Conservation (phyloP, 352 stramenopile species). For the Thraustochytrium striatum region DNA sequence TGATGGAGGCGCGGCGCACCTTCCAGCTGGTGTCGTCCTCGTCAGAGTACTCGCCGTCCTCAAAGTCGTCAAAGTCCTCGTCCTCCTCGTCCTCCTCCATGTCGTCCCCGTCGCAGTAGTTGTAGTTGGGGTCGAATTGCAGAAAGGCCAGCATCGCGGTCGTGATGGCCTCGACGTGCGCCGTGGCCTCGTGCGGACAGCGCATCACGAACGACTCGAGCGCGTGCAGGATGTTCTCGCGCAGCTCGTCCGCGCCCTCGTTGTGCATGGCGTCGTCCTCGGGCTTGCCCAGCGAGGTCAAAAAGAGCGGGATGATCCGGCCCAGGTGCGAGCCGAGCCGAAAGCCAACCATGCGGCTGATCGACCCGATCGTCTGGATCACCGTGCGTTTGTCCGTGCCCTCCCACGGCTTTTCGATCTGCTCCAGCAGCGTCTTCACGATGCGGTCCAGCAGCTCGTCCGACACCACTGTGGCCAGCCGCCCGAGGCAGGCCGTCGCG, state of each 20-base stretch:
- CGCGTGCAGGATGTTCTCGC: slow-evolving; percentile 95
- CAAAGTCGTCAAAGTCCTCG: slow-evolving; percentile 61
- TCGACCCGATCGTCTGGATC: slow-evolving; percentile 93
- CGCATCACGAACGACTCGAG: slow-evolving; percentile 94
- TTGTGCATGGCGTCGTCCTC: slow-evolving; percentile 86
- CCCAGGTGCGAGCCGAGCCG: slow-evolving; percentile 89
- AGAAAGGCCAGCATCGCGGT: slow-evolving; percentile 83
- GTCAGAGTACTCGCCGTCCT: slow-evolving; percentile 62
- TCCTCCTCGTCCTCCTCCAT: slow-evolving; percentile 71
- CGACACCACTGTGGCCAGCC: slow-evolving; percentile 87
- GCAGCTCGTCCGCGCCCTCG: slow-evolving; percentile 86
- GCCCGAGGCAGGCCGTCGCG: slow-evolving; percentile 85
- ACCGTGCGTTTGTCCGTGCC: slow-evolving; percentile 77
- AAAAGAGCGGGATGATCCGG: slow-evolving; percentile 90
- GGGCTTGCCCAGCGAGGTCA: slow-evolving; percentile 84
- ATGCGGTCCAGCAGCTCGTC: slow-evolving; percentile 87
- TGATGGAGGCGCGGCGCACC: slow-evolving; percentile 81
- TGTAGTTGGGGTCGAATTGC: slow-evolving; percentile 98
- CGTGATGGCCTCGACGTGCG: slow-evolving; percentile 86
- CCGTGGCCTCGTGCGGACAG: slow-evolving; percentile 89
- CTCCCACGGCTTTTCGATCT: slow-evolving; percentile 70
- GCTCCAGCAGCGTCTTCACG: slow-evolving; percentile 81
- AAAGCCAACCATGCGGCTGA: slow-evolving; percentile 90
- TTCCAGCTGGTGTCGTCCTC: slow-evolving; percentile 92
- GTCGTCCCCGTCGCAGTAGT: slow-evolving; percentile 88